Evolutionary conservation across 169 alveolate species (phyloP), one percentile per base, ranked within the genome.

Genomic region (Cryptosporidium viatorum): DNA sequence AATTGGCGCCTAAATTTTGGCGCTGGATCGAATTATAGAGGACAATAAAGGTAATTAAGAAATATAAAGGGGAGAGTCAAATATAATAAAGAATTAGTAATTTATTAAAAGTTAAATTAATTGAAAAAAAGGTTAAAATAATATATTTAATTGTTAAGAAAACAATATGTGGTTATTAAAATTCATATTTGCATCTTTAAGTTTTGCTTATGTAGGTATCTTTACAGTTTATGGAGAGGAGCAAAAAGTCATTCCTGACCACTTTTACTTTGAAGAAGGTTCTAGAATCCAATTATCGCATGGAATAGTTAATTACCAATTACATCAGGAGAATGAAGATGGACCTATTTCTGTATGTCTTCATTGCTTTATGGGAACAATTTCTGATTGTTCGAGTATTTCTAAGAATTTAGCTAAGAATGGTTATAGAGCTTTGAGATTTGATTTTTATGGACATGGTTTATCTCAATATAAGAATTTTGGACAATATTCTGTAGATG

Each of bases 361-460:
- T 16, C 89, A 80, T 48, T 80, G 89, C 43, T 80, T 62, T 43
- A 80, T 80, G 73, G 89, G 89, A 3, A 80, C 89, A 43, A 37
- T 80, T 16, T 80, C 89, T 0, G 89, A 80, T 29, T 80, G 89
- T 43, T 80, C 89, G 9, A 26, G 68, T 26, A 80, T 80, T 29
- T 80, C 89, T 3, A 80, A 80, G 75, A 31, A 31, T 39, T 37
- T 80, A 4, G 75, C 80, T 0, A 33, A 43, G 35, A 52, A 80
- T 14, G 89, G 89, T 18, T 80, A 39, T 50, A 80, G 75, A 67
- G 71, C 89, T 16, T 48, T 80, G 10, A 80, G 89, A 48, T 62
- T 80, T 65, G 89, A 80, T 48, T 80, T 80, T 31, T 80, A 62
- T 65, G 89, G 89, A 10, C 89, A 80, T 23, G 89, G 89, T 3